A percentile compares a stretch with the other conserved stretches of the same genome.
Conservation (phyloP, 345 rosid genomes). For the Camelina laxa region DNA sequence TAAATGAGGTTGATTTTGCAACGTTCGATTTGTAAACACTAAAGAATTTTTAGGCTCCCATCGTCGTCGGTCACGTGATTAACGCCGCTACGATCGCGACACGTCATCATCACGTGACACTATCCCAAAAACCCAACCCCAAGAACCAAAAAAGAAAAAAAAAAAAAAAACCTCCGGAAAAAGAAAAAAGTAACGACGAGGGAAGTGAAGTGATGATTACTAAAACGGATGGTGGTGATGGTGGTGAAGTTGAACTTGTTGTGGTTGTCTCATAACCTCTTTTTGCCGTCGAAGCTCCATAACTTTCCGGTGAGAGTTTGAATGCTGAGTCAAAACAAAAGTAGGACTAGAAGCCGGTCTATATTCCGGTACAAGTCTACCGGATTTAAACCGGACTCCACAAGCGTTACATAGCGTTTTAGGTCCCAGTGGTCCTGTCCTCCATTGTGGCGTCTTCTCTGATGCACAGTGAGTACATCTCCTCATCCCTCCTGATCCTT, state of each 20-base stretch:
- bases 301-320: constrained; percentile 85
- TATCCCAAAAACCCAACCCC: constrained; percentile 36
- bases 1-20: constrained; percentile 33
- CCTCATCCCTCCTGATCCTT: constrained; percentile 47
- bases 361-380: constrained; percentile 80
- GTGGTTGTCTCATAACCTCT: constrained; percentile 51
- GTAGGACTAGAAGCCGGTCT: constrained; percentile 87
- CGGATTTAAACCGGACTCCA: constrained; percentile 84
- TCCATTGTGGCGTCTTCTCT: constrained; percentile 88
- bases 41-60: constrained; percentile 25
- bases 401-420: constrained; percentile 81
- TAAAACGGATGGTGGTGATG: constrained; percentile 47
- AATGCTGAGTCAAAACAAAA: constrained; percentile 75
- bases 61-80: constrained; percentile 42
- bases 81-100: constrained; percentile 35
- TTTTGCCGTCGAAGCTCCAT: constrained; percentile 82
- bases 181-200: not conserved
- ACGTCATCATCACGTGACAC: constrained; percentile 52
- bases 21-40: constrained; percentile 24
- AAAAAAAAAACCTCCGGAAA: not conserved
- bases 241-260: constrained; percentile 44
- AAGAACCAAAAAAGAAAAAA: constrained; percentile 1
- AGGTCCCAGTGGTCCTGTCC: constrained; percentile 83
- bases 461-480: constrained; percentile 82
- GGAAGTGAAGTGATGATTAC: not conserved